Percentiles rank a stretch among this genome's conserved stretches.
Evolutionary conservation across 2,329 filamentous ascomycete species (phyloP).

Genomic region (Alternaria ethzedia): DNA sequence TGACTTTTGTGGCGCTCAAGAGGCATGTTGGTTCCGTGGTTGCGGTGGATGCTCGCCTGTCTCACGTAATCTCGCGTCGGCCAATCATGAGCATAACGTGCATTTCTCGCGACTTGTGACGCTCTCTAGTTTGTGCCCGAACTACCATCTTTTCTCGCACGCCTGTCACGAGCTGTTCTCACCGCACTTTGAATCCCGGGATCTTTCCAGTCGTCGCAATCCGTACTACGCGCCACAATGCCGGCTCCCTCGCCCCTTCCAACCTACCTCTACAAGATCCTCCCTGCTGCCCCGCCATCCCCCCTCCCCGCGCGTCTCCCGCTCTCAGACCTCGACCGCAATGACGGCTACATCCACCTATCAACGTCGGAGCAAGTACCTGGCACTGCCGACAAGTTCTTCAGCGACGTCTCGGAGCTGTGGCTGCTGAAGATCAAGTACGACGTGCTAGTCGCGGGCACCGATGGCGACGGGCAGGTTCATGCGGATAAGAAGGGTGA

Average conservation of each 20-base stretch:
- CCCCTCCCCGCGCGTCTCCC: slow-evolving; percentile 63
- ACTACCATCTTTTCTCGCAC: not conserved
- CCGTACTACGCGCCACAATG: slow-evolving; percentile 26
- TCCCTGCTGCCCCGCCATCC: slow-evolving; percentile 59
- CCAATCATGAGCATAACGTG: slow-evolving; percentile 16
- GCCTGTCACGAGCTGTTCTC: not conserved
- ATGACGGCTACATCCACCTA: slow-evolving; percentile 68
- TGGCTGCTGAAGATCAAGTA: slow-evolving; percentile 64
- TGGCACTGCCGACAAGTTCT: slow-evolving; percentile 44
- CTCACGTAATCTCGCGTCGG: slow-evolving; percentile 18
- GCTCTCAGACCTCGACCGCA: slow-evolving; percentile 64
- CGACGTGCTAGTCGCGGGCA: slow-evolving; percentile 46
- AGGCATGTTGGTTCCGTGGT: slow-evolving; percentile 6
- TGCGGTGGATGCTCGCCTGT: slow-evolving; percentile 5
- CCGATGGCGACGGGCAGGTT: slow-evolving; percentile 33
- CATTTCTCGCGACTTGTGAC: not conserved
- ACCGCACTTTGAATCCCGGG: not conserved
- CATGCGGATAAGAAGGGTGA: slow-evolving; percentile 32
- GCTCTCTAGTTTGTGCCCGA: not conserved
- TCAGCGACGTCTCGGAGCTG: slow-evolving; percentile 45
- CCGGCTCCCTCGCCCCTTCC: slow-evolving; percentile 41
- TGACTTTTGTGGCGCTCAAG: slow-evolving; percentile 14
- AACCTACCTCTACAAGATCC: slow-evolving; percentile 65
- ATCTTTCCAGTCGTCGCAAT: not conserved
- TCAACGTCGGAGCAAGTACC: slow-evolving; percentile 61